Evolutionary conservation across 2,329 filamentous ascomycete genomes (phyloP).

Genomic region (Pochonia chlamydosporia): DNA sequence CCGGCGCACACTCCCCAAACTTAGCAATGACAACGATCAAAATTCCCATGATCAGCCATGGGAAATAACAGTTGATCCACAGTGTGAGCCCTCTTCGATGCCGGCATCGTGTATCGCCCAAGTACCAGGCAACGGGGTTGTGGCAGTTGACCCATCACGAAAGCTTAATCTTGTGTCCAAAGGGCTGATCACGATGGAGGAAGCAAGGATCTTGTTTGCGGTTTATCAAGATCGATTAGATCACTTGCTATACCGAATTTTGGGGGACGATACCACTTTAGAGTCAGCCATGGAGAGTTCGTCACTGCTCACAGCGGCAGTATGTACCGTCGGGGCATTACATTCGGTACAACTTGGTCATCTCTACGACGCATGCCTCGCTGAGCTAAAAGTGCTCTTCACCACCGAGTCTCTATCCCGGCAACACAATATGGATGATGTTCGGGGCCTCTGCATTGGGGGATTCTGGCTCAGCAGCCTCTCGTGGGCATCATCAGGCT

Average conservation of each 20-base stretch:
- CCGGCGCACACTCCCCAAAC: no score
- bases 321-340: slow-evolving; percentile 9
- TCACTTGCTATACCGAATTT: slow-evolving; percentile 9
- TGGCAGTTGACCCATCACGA: not conserved
- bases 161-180: slow-evolving; percentile 1
- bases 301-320: slow-evolving; percentile 9
- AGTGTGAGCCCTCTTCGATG: slow-evolving; percentile 5
- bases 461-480: slow-evolving; percentile 2
- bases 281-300: slow-evolving; percentile 3
- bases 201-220: slow-evolving; percentile 5
- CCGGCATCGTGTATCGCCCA: slow-evolving; percentile 1
- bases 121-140: not conserved
- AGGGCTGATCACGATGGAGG: slow-evolving; percentile 7
- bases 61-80: slow-evolving; percentile 3
- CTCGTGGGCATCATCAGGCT: slow-evolving; percentile 1
- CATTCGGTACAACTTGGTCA: slow-evolving; percentile 2
- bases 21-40: no score
- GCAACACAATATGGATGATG: slow-evolving; percentile 3
- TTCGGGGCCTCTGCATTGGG: slow-evolving; percentile 2
- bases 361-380: not conserved
- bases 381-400: slow-evolving; percentile 1
- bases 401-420: not conserved
- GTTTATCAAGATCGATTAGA: slow-evolving; percentile 8
- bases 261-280: slow-evolving; percentile 5
- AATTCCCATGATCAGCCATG: not conserved